phyloP scores from a whole-genome alignment of 148 eudicot species.

The Fagopyrum tataricum region DNA sequence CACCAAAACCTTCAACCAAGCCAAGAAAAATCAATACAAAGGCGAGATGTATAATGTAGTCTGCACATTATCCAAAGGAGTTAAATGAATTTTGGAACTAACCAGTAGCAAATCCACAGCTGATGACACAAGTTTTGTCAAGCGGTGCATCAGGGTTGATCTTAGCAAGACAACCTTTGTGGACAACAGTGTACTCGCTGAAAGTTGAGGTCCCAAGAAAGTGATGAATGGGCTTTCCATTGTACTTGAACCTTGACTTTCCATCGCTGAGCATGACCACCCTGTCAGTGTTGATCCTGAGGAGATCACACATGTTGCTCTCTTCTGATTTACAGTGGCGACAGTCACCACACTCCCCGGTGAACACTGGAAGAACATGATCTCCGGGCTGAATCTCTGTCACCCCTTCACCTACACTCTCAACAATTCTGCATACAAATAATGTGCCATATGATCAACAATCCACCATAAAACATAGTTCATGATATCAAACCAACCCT shows the following conservation, averaged over 20 bases:
- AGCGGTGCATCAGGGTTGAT: constrained; percentile 7
- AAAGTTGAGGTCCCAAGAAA: constrained; percentile 5
- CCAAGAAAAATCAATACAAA: not conserved
- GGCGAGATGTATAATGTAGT: not conserved
- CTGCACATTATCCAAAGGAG: not conserved
- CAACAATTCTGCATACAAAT: constrained; percentile 10
- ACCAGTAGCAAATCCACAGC: constrained; percentile 11
- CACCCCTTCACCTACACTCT: constrained; percentile 14
- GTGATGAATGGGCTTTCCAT: not conserved
- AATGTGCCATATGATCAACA: not conserved
- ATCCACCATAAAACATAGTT: not conserved
- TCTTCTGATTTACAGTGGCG: constrained; percentile 4
- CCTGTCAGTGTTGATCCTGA: constrained; percentile 8
- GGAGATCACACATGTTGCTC: constrained; percentile 1
- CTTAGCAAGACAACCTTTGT: constrained; percentile 8
- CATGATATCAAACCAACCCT: not conserved
- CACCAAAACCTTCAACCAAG: constrained; percentile 55
- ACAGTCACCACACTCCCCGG: not conserved
- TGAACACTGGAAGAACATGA: constrained; percentile 7
- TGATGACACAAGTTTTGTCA: constrained; percentile 1
- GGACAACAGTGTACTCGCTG: constrained; percentile 4
- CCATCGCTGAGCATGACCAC: not conserved
- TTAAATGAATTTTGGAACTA: not conserved
- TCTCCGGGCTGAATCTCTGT: not conserved
- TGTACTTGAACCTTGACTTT: not conserved